Conservation (phyloP, 352 stramenopile species). For the Globisporangium ultimum region DNA sequence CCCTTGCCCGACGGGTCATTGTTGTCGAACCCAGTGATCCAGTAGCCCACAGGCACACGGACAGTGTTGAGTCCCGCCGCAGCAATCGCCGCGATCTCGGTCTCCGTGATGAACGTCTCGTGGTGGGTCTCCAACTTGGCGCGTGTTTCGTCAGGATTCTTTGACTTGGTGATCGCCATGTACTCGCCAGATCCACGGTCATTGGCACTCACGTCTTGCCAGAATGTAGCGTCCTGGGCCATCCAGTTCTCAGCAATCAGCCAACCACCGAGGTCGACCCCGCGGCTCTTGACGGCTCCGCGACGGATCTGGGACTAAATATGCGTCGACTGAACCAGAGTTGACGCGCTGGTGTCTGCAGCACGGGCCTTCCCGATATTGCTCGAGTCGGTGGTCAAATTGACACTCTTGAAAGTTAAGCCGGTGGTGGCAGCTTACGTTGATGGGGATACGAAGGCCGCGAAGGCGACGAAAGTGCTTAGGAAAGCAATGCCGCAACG, state of each 20-base stretch:
- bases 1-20: constrained; percentile 34
- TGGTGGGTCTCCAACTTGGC: constrained; percentile 26
- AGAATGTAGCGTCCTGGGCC: constrained; percentile 54
- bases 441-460: too few relatives aligned
- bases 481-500: too few relatives aligned
- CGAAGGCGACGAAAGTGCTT: too few relatives aligned
- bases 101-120: constrained; percentile 63
- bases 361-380: too few relatives aligned
- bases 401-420: too few relatives aligned
- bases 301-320: constrained; percentile 58
- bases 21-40: constrained; percentile 69
- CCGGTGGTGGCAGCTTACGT: too few relatives aligned
- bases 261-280: constrained; percentile 77
- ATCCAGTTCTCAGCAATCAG: constrained; percentile 83
- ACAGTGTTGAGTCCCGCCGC: constrained; percentile 72
- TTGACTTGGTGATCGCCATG: constrained; percentile 44
- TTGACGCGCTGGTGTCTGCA: too few relatives aligned
- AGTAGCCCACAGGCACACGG: constrained; percentile 77
- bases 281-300: constrained; percentile 40
- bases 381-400: too few relatives aligned
- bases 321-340: constrained; percentile 18
- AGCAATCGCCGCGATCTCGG: constrained; percentile 60
- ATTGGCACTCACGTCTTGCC: constrained; percentile 38
- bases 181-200: constrained; percentile 53
- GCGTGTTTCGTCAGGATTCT: constrained; percentile 16